A percentile compares a stretch with the other conserved stretches of the same genome.
phyloP scores from a whole-genome alignment of 2,329 filamentous ascomycete species.

The Fusarium sp. region DNA sequence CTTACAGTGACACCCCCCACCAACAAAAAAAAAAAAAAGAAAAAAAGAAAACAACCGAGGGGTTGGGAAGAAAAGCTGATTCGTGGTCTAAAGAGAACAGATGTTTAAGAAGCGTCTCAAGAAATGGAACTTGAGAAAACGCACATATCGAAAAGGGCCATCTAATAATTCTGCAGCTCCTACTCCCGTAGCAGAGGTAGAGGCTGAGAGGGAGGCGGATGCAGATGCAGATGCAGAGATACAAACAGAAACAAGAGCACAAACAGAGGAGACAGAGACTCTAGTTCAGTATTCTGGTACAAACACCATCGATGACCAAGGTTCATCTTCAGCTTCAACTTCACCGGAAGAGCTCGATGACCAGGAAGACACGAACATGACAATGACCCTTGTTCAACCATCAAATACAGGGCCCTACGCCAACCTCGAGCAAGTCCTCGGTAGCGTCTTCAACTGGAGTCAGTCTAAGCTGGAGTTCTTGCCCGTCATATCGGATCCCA shows the following conservation, averaged over 20 bases:
- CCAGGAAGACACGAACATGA: conserved; percentile 19
- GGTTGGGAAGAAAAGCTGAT: conserved; percentile 29
- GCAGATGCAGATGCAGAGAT: neutral
- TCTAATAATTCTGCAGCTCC: conserved; percentile 36
- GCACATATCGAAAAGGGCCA: conserved; percentile 51
- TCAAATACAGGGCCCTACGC: conserved; percentile 47
- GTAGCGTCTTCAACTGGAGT: conserved; percentile 53
- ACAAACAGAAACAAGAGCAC: neutral
- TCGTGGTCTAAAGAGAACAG: conserved; percentile 49
- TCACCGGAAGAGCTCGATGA: conserved; percentile 29
- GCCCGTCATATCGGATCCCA: conserved; percentile 49
- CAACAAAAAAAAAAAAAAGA: no score
- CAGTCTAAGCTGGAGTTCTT: conserved; percentile 51
- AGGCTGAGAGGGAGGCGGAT: neutral
- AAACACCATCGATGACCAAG: conserved; percentile 30
- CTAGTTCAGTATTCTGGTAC: conserved; percentile 34
- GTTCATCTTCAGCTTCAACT: conserved; percentile 29
- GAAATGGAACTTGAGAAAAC: conserved; percentile 56
- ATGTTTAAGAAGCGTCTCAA: conserved; percentile 57
- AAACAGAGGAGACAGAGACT: conserved; percentile 18
- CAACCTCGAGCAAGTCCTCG: conserved; percentile 52
- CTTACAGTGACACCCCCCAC: neutral
- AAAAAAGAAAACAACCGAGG: neutral
- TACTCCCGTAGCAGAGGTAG: neutral
- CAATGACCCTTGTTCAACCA: conserved; percentile 41